Conservation (phyloP, 2,329 filamentous ascomycete species). For the Clonostachys byssicola region DNA sequence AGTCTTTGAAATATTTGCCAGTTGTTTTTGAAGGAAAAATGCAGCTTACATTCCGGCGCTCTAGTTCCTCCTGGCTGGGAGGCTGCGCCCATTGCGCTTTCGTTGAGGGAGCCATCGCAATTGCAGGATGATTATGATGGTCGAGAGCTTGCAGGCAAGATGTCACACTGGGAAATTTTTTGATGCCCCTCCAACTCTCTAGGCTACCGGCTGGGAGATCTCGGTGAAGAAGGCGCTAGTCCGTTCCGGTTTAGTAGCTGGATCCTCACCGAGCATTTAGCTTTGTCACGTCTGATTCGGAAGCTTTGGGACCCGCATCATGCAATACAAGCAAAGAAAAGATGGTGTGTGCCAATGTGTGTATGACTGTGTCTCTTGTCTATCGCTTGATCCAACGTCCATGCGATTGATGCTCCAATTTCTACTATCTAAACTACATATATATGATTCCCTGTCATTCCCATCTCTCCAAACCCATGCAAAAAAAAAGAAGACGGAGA, state of each 20-base stretch:
- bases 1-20: no score
- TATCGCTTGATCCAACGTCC: no score
- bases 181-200: slow-evolving; percentile 18
- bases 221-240: no score
- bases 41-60: slow-evolving; percentile 53
- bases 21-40: neutral
- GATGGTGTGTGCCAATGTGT: no score
- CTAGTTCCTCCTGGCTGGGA: slow-evolving; percentile 51
- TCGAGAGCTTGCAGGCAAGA: no score
- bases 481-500: neutral
- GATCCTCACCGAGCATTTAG: no score
- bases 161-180: slow-evolving; percentile 16
- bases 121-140: no score
- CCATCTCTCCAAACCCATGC: neutral
- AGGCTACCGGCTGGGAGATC: neutral
- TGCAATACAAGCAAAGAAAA: no score
- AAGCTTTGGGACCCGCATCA: no score
- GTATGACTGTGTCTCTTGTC: no score
- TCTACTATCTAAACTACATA: neutral
- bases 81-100: slow-evolving; percentile 25
- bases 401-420: neutral
- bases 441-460: neutral
- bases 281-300: no score
- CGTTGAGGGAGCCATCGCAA: slow-evolving; percentile 23
- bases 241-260: no score